Conservation (phyloP, 306 rosid genomes). For the Calophaca sinica region DNA sequence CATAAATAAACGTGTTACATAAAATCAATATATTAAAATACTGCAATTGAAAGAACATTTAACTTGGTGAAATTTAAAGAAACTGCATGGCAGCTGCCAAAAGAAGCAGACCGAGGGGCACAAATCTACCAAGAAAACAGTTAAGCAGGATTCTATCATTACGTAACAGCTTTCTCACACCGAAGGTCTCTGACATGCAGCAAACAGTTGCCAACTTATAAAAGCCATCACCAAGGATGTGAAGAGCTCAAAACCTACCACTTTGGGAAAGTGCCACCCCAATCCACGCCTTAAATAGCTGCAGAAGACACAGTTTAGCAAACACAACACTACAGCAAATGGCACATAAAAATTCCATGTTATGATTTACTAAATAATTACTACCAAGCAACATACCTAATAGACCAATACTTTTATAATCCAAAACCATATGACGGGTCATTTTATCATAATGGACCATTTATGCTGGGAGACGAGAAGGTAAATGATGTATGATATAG, state of each 20-base stretch:
- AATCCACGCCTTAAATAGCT: slow-evolving; percentile 91
- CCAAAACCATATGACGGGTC: slow-evolving; percentile 15
- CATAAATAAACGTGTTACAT: slow-evolving; percentile 13
- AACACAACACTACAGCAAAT: slow-evolving; percentile 11
- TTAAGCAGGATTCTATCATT: slow-evolving; percentile 38
- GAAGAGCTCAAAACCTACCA: slow-evolving; percentile 90
- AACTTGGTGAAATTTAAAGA: slow-evolving; percentile 37
- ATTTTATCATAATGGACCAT: slow-evolving; percentile 22
- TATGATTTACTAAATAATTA: slow-evolving; percentile 10
- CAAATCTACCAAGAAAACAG: slow-evolving; percentile 33
- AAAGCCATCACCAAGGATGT: slow-evolving; percentile 91
- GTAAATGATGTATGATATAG: slow-evolving; percentile 5
- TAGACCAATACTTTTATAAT: slow-evolving; percentile 7
- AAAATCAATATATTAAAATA: slow-evolving; percentile 38
- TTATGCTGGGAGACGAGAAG: background rate
- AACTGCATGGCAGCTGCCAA: slow-evolving; percentile 42
- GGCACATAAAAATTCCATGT: slow-evolving; percentile 4
- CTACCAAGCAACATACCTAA: slow-evolving; percentile 24
- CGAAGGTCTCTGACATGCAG: slow-evolving; percentile 95
- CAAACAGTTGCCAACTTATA: slow-evolving; percentile 88
- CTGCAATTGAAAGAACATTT: slow-evolving; percentile 38
- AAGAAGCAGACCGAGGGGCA: slow-evolving; percentile 44
- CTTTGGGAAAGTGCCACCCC: slow-evolving; percentile 94
- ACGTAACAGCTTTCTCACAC: slow-evolving; percentile 48
- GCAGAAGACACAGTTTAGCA: slow-evolving; percentile 50